Evolutionary conservation across 2,329 filamentous ascomycete species (phyloP), one percentile per base, ranked within the genome.

Genomic region (Colletotrichum cordylinicola): DNA sequence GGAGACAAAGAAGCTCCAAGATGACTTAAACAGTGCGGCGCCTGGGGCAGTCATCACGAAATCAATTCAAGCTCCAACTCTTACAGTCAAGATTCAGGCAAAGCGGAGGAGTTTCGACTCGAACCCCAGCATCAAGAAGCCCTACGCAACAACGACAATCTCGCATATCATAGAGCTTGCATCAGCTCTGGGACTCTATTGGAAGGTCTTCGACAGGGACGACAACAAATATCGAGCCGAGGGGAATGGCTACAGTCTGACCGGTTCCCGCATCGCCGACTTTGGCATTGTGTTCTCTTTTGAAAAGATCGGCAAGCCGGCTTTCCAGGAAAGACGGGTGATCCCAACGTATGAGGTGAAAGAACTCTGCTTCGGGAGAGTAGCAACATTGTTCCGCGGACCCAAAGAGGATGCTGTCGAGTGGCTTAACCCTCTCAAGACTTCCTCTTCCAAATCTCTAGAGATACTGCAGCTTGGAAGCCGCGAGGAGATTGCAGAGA

Each of bases 281-380:
- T 79, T 87, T 1, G 86, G 86, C 1, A 80, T 87, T 5, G 83
- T 85, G 55, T 85, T 87, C 27, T 80, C 78, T 4, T 86, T 88
- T 68, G 78, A 84, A 13, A 82, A 82, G n/a, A 83, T 83, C 2
- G 85, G 85, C 1, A 80, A 78, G 16, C 83, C 82, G 0, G 77
- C 67, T 12, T 87, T 86, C 37, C 65, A 80, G 13, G 80, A 80
- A 8, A 81, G 82, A 12, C 79, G 86, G 2, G 77, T 86, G 1
- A 83, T 87, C 3, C 86, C 86, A 1, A 81, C 77, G 4, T 78
- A 82, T 6, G 80, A 80, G 1, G 80, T 88, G 15, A 87, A 87
- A 70, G 80, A 84, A 60, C 73, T 86, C 1, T 83, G 84, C 37
- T 87, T 88, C 68, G 86, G 86, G 1, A 81, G 82, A 27, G 24